These are phyloP conservation scores for Lichenothelia convexa DNA, from an alignment of 495 filamentous ascomycete species.

Conservation along the genomic window DNA sequence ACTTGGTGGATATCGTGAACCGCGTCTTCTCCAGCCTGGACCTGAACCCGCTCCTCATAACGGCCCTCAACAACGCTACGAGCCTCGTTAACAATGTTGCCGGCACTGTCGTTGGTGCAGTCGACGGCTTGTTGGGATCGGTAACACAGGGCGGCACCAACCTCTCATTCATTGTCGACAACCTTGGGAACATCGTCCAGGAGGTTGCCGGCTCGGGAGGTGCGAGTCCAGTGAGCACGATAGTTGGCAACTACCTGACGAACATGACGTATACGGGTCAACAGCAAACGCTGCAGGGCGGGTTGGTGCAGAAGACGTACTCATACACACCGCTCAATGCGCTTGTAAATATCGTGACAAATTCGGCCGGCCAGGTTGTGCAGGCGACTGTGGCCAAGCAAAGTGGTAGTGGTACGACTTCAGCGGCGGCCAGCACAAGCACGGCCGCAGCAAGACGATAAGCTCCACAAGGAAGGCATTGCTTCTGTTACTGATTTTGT, in stretches of 20 bases:
- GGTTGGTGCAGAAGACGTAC: conserved; percentile 34
- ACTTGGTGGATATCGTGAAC: conserved; percentile 39
- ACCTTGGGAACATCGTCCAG: conserved; percentile 40
- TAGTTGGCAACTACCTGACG: conserved; percentile 33
- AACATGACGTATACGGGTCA: conserved; percentile 40
- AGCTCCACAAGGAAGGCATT: too few relatives aligned
- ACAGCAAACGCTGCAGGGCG: conserved; percentile 25
- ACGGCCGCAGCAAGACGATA: not conserved
- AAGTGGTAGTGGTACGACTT: conserved; percentile 1
- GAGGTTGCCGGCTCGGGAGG: conserved; percentile 26
- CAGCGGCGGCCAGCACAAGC: not conserved
- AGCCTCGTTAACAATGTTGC: conserved; percentile 31
- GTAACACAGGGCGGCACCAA: conserved; percentile 33
- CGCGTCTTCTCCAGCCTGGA: conserved; percentile 35
- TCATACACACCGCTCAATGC: conserved; percentile 31
- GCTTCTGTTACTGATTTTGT: too few relatives aligned
- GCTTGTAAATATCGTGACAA: conserved; percentile 39
- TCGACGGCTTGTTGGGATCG: conserved; percentile 33
- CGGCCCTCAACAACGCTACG: conserved; percentile 10
- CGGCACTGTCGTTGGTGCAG: conserved; percentile 31
- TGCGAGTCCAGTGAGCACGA: conserved; percentile 23
- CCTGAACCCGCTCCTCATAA: conserved; percentile 37
- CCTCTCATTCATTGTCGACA: conserved; percentile 37
- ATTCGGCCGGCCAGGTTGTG: conserved; percentile 34
- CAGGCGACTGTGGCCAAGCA: conserved; percentile 30